Evolutionary conservation across 2,329 filamentous ascomycete genomes (phyloP), one percentile per base, ranked within the genome.

Genomic region (Exophiala sideris): DNA sequence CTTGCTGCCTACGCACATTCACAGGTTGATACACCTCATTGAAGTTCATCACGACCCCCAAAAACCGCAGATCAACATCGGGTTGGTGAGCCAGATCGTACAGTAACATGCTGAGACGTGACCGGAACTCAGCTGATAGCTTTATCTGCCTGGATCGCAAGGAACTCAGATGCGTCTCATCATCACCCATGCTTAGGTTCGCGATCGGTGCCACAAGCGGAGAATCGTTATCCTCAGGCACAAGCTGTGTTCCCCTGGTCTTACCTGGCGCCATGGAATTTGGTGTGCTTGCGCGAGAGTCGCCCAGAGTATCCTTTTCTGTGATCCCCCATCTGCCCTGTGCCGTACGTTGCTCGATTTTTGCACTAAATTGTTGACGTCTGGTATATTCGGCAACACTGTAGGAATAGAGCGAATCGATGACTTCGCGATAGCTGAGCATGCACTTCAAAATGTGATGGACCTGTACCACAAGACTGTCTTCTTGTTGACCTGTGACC

Each of bases 21-120:
- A 85, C 82, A 11, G 89, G 88, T 71, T 89, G 83, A 71, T 97
- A 97, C 21, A 95, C 88, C 69, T 97, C 92, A 72, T 99, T 99
- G 73, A 97, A 99, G 73, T 97, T 99, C 90, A 99, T 97, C 38
- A 94, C 89, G 44, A 97, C 91, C 36, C 90, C 94, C 62, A 99
- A 74, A 77, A 97, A 97, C 50, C 92, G 81, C 85, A 99, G 89
- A 70, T 99, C 94, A 48, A 91, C 86, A 69, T 99, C 94, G 1
- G 91, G 87, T 72, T 97, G 92, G 72, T 95, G 92, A 7, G 90
- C 88, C 59, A 99, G 71, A 69, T 99, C 95, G 11, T 94, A 91
- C 3, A 99, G 76, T 50, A 99, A 74, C 38, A 91, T 78, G 68
- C 90, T 90, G 45, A 97, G 80, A 24, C 88, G 82, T 1, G 81